Percentiles rank a stretch among this genome's conserved stretches.
Evolutionary conservation across 208 protist species (phyloP).

Genomic region (Acanthamoeba lenticulata): DNA sequence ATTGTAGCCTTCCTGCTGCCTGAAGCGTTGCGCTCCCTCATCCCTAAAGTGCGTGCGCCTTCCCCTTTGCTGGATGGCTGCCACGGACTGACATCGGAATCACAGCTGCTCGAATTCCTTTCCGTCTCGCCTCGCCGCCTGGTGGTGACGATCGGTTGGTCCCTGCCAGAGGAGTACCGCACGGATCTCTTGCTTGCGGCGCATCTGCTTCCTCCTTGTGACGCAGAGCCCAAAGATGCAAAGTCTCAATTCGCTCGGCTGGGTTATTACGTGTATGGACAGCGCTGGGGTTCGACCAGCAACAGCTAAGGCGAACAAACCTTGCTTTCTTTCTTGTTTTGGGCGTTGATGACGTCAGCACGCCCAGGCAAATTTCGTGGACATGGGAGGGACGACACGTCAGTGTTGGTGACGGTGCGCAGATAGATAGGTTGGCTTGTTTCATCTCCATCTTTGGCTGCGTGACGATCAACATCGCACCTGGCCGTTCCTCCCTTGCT

Average conservation of each 20-base stretch:
- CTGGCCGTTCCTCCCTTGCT: neutral
- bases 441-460: neutral
- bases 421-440: neutral
- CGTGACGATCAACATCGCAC: neutral
- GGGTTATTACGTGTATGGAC: neutral
- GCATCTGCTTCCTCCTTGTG: neutral
- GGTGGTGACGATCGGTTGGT: neutral
- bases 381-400: neutral
- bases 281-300: neutral
- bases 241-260: neutral
- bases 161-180: neutral
- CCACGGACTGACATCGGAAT: too few species aligned
- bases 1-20: neutral
- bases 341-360: neutral
- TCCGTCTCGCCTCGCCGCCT: neutral
- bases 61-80: neutral
- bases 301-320: neutral
- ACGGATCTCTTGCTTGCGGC: neutral
- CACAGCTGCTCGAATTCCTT: neutral
- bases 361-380: neutral
- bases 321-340: neutral
- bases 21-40: neutral
- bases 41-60: neutral
- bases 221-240: neutral
- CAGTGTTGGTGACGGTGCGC: neutral